Evolutionary conservation across 208 protist genomes (phyloP).

Genomic region (Tritrichomonas musculus): DNA sequence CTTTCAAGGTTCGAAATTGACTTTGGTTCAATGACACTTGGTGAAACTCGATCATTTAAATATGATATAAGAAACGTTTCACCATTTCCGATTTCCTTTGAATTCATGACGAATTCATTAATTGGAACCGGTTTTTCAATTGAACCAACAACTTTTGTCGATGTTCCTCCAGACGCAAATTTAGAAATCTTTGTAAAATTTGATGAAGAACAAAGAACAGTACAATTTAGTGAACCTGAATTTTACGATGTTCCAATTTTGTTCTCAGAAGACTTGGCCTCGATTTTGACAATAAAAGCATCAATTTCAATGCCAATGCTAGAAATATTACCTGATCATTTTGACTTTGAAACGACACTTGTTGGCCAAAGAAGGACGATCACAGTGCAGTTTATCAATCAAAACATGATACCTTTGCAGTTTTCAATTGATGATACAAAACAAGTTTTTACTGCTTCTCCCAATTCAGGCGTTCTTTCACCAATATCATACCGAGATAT

Average conservation of each 20-base stretch:
- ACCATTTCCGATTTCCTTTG: slow-evolving; percentile 5
- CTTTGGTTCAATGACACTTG: background rate
- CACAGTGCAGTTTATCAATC: background rate
- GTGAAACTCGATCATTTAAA: background rate
- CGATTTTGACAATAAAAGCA: background rate
- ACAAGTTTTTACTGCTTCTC: background rate
- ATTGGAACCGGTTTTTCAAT: background rate
- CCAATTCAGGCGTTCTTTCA: background rate
- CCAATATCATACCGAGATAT: background rate
- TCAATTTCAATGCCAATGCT: background rate
- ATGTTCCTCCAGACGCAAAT: background rate
- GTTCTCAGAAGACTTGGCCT: background rate
- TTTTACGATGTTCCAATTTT: background rate
- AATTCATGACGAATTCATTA: background rate
- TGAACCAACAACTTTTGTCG: background rate
- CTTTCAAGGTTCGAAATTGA: background rate
- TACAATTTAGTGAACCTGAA: background rate
- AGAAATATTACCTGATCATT: background rate
- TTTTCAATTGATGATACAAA: background rate
- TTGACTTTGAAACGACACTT: background rate
- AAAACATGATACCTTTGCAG: background rate
- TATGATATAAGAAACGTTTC: background rate
- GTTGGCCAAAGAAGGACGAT: background rate
- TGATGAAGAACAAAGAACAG: background rate
- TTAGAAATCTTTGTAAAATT: background rate